These are phyloP conservation scores for Neophaeococcomyces aloes DNA, from an alignment of 2,329 filamentous ascomycete genomes.

Conservation along the genomic window DNA sequence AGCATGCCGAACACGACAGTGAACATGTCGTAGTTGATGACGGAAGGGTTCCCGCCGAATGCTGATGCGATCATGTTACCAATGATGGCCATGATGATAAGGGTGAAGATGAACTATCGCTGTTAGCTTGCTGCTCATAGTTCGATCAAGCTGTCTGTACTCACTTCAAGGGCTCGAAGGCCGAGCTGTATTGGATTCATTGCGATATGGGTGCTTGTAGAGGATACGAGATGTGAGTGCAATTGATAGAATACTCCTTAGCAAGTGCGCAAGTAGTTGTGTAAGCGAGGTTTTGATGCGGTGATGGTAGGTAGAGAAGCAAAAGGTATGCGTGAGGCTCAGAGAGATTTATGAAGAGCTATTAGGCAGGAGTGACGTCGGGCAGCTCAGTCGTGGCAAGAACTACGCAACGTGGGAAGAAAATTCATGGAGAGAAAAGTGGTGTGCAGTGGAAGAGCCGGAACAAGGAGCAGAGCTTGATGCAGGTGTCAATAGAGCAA, in stretches of 20 bases:
- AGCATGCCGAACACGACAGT: slow-evolving; percentile 38
- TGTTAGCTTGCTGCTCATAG: slow-evolving; percentile 8
- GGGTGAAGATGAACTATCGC: slow-evolving; percentile 46
- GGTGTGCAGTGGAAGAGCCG: slow-evolving; percentile 7
- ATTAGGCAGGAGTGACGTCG: slow-evolving; percentile 2
- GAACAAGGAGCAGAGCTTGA: slow-evolving; percentile 1
- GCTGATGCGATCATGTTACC: slow-evolving; percentile 52
- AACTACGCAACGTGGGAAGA: not conserved
- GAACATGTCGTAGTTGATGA: slow-evolving; percentile 47
- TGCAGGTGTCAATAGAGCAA: slow-evolving; percentile 1
- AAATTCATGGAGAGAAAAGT: not conserved
- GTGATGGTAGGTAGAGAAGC: not conserved
- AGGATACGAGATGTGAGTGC: not conserved
- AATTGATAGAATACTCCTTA: not conserved
- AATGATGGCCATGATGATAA: slow-evolving; percentile 51
- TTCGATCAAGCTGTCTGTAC: slow-evolving; percentile 5
- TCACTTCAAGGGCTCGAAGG: slow-evolving; percentile 34
- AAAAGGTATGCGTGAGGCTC: not conserved
- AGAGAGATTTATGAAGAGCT: slow-evolving; percentile 4
- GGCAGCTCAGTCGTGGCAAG: slow-evolving; percentile 1
- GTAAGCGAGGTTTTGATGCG: not conserved
- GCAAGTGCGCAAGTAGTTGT: not conserved
- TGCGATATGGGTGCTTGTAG: slow-evolving; percentile 24
- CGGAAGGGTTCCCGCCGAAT: slow-evolving; percentile 43
- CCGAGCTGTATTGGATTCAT: slow-evolving; percentile 30